Evolutionary conservation across 257 asterid genomes (phyloP).

Genomic region (Rauvolfia tetraphylla): DNA sequence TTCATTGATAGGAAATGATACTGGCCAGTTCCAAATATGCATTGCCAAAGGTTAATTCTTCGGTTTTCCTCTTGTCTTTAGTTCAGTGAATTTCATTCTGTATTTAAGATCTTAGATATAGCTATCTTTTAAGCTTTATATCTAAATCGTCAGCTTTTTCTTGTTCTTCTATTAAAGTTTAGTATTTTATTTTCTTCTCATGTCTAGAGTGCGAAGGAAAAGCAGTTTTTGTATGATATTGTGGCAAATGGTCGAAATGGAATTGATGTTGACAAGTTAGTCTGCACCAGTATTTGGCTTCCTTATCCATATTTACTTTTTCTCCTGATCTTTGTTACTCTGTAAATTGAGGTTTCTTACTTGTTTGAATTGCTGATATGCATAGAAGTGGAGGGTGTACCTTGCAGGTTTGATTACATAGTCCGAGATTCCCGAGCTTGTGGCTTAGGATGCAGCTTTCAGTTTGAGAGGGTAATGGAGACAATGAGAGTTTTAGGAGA

Average conservation of each 20-base stretch:
- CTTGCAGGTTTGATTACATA: slow-evolving; percentile 85
- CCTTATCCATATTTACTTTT: slow-evolving; percentile 12
- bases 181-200: slow-evolving; percentile 27
- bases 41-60: slow-evolving; percentile 44
- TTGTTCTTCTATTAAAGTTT: slow-evolving; percentile 8
- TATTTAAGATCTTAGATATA: neutral
- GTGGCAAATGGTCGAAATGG: slow-evolving; percentile 99
- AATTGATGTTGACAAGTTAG: slow-evolving; percentile 97
- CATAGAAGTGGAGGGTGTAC: slow-evolving; percentile 3
- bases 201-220: slow-evolving; percentile 68
- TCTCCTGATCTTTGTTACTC: neutral
- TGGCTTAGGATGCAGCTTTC: slow-evolving; percentile 89
- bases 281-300: slow-evolving; percentile 21
- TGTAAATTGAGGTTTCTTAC: slow-evolving; percentile 5
- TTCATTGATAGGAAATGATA: slow-evolving; percentile 71
- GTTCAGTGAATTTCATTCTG: neutral
- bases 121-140: slow-evolving; percentile 7
- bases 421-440: slow-evolving; percentile 89
- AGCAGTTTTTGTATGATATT: slow-evolving; percentile 75
- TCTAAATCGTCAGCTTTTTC: slow-evolving; percentile 9
- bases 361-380: neutral
- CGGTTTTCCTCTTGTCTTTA: neutral
- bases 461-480: slow-evolving; percentile 84
- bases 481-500: slow-evolving; percentile 89
- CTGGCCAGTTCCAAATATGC: slow-evolving; percentile 69